Evolutionary conservation across 164 flowering plant genomes (phyloP).

Genomic region (Macadamia integrifolia): DNA sequence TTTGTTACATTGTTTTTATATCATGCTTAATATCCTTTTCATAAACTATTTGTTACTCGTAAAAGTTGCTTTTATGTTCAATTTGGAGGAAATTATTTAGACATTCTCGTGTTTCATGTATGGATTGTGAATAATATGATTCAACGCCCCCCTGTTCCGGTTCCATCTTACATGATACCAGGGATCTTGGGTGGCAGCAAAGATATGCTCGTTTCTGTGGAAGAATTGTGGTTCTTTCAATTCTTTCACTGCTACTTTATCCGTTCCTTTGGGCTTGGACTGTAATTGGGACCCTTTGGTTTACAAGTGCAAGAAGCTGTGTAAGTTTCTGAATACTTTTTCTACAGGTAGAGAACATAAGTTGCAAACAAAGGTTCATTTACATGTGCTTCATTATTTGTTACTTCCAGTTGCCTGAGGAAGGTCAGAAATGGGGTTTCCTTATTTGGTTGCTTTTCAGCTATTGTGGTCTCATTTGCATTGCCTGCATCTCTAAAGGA

Average conservation of each 20-base stretch:
- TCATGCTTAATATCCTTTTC: too few species aligned
- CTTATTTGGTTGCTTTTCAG: slow-evolving; percentile 95
- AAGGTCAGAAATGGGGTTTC: slow-evolving; percentile 99
- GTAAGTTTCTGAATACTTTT: slow-evolving; percentile 40
- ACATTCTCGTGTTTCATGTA: too few species aligned
- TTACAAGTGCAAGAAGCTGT: slow-evolving; percentile 70
- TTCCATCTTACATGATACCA: slow-evolving; percentile 9
- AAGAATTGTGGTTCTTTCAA: slow-evolving; percentile 77
- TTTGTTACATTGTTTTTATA: too few species aligned
- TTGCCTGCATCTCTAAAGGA: slow-evolving; percentile 70
- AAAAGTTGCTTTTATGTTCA: too few species aligned
- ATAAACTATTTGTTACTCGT: too few species aligned
- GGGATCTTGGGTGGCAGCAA: slow-evolving; percentile 97
- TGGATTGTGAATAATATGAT: too few species aligned
- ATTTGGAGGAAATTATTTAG: too few species aligned
- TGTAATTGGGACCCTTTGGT: slow-evolving; percentile 89
- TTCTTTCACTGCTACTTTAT: slow-evolving; percentile 66
- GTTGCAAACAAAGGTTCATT: neutral
- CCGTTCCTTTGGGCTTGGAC: slow-evolving; percentile 99
- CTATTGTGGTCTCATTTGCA: slow-evolving; percentile 84
- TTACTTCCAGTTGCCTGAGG: slow-evolving; percentile 78
- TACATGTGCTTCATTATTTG: neutral
- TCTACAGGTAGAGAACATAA: neutral
- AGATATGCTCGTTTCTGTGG: slow-evolving; percentile 91
- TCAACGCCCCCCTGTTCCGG: too few species aligned